These are phyloP conservation scores for Talaromyces sp. DNA, from an alignment of 2,329 filamentous ascomycete species.

Conservation along the genomic window DNA sequence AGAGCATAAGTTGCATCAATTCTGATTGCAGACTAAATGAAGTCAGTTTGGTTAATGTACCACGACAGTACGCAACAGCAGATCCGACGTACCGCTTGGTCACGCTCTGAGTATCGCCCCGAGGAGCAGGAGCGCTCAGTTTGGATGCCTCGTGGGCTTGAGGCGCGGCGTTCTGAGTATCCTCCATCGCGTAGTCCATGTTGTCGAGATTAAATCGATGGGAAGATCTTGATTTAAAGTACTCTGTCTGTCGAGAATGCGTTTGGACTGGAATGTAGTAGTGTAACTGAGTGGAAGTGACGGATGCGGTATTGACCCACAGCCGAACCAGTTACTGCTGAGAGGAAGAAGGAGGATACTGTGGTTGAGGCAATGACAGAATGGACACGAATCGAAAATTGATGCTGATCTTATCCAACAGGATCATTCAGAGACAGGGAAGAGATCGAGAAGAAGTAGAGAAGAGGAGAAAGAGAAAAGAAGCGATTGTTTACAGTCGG, in stretches of 20 bases:
- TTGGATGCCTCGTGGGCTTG: conserved; percentile 62
- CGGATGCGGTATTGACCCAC: conserved; percentile 16
- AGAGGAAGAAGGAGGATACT: neutral
- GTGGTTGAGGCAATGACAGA: neutral
- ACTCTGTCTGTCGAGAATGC: conserved; percentile 19
- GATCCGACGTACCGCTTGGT: conserved; percentile 62
- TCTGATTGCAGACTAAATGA: conserved; percentile 79
- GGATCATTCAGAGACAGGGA: neutral
- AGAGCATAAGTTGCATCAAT: conserved; percentile 97
- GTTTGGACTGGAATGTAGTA: conserved; percentile 21
- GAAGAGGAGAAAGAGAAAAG: conserved; percentile 3
- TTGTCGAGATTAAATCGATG: conserved; percentile 3
- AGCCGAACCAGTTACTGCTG: neutral
- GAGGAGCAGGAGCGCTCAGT: conserved; percentile 54
- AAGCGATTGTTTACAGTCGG: conserved; percentile 4
- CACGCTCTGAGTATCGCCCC: conserved; percentile 67
- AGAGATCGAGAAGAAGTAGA: neutral
- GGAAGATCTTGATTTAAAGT: neutral
- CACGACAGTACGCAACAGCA: neutral
- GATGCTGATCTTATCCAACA: neutral
- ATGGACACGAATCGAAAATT: neutral
- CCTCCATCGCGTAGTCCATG: conserved; percentile 57
- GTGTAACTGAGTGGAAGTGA: conserved; percentile 12
- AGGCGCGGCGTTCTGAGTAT: conserved; percentile 66
- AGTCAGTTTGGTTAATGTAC: neutral